A percentile compares a stretch with the other conserved stretches of the same genome.
phyloP scores from a whole-genome alignment of 1,139 yeast species.

The Candida tropicalis region DNA sequence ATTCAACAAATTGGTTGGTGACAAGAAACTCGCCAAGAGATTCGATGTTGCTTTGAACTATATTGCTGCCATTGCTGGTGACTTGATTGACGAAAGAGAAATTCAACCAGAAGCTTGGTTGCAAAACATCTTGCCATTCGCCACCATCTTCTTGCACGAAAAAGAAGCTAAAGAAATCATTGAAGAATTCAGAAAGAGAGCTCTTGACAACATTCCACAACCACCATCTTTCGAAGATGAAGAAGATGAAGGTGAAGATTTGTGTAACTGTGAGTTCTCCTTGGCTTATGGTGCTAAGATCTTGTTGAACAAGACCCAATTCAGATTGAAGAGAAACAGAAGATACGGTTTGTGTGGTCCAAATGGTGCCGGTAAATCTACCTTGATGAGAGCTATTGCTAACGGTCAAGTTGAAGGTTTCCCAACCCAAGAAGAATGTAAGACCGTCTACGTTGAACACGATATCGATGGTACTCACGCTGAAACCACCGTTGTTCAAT shows the following conservation, averaged over 20 bases:
- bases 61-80: constrained; percentile 97
- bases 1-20: constrained; percentile 71
- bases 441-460: constrained; percentile 99
- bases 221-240: constrained; percentile 97
- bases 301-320: constrained; percentile 98
- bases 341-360: constrained; percentile 99
- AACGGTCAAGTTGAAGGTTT: constrained; percentile 99
- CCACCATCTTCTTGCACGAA: constrained; percentile 95
- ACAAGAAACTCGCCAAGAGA: constrained; percentile 71
- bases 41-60: constrained; percentile 77
- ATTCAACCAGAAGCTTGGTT: constrained; percentile 93
- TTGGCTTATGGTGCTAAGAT: constrained; percentile 99
- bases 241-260: constrained; percentile 99
- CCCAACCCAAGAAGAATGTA: constrained; percentile 98
- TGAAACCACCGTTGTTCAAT: constrained; percentile 89
- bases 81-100: constrained; percentile 96
- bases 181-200: constrained; percentile 93
- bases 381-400: constrained; percentile 99
- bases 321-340: constrained; percentile 99
- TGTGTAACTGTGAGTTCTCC: constrained; percentile 99
- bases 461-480: constrained; percentile 98
- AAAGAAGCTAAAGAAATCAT: constrained; percentile 86
- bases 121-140: constrained; percentile 85
- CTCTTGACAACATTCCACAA: constrained; percentile 96
- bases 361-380: constrained; percentile 99